Percentiles rank a stretch among this genome's conserved stretches.
phyloP scores from a whole-genome alignment of 148 eudicot species.

The Mesembryanthemum crystallinum region DNA sequence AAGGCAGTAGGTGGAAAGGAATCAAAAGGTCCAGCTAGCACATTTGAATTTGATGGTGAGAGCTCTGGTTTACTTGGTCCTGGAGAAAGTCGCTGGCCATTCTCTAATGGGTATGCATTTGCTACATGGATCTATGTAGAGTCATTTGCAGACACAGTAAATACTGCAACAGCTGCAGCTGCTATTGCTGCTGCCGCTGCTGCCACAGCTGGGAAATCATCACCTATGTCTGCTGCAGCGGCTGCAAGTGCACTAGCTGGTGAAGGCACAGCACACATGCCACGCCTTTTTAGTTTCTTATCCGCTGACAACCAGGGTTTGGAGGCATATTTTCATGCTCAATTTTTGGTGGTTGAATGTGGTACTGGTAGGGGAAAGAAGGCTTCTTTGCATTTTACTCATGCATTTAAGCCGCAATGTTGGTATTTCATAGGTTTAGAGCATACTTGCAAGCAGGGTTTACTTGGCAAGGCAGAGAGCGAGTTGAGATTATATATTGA shows the following conservation, averaged over 20 bases:
- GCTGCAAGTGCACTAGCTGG: conserved; percentile 99
- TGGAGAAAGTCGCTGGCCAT: conserved; percentile 98
- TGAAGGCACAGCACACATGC: conserved; percentile 98
- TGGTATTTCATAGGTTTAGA: conserved; percentile 98
- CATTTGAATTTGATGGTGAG: conserved; percentile 98
- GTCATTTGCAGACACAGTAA: conserved; percentile 91
- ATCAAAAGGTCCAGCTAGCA: conserved; percentile 83
- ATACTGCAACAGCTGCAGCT: conserved; percentile 96
- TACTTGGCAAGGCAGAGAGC: conserved; percentile 93
- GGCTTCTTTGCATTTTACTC: conserved; percentile 92
- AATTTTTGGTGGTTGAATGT: conserved; percentile 94
- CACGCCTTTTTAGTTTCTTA: conserved; percentile 91
- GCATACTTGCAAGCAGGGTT: conserved; percentile 84
- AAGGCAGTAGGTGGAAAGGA: conserved; percentile 94
- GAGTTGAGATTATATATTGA: conserved; percentile 90
- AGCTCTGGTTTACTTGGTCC: conserved; percentile 99
- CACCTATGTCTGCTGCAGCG: conserved; percentile 97
- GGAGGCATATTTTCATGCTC: conserved; percentile 99
- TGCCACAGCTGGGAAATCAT: conserved; percentile 91
- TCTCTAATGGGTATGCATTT: conserved; percentile 86
- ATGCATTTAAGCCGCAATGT: conserved; percentile 96
- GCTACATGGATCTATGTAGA: conserved; percentile 98
- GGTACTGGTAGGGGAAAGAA: conserved; percentile 93
- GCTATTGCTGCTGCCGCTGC: conserved; percentile 99
- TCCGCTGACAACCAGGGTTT: conserved; percentile 96